Evolutionary conservation across 73 alveolate species (phyloP).

Genomic region (Paramecium primaurelia): DNA sequence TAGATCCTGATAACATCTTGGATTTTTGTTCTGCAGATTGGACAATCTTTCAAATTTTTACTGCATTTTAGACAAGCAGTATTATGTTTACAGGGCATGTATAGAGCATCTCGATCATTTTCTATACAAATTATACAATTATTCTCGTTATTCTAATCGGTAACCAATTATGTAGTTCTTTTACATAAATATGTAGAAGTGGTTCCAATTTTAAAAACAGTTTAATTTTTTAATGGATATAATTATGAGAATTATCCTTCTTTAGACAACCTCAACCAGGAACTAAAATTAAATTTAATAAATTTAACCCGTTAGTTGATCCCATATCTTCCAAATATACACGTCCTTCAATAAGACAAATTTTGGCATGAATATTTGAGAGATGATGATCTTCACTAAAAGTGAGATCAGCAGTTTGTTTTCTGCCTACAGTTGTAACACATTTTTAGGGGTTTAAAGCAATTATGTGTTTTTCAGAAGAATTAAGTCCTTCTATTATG

Average conservation of each 20-base stretch:
- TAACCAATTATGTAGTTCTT: background rate
- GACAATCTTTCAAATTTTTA: constrained; percentile 71
- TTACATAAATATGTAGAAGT: constrained; percentile 54
- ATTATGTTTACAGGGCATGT: constrained; percentile 82
- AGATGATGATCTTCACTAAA: constrained; percentile 57
- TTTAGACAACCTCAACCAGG: constrained; percentile 56
- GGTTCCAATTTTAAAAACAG: constrained; percentile 54
- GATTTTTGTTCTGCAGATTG: constrained; percentile 77
- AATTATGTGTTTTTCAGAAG: constrained; percentile 3
- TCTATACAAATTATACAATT: constrained; percentile 75
- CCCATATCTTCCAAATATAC: constrained; percentile 60
- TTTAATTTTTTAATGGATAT: constrained; percentile 8
- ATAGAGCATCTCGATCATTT: constrained; percentile 74
- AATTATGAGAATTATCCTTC: constrained; percentile 19
- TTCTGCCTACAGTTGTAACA: constrained; percentile 54
- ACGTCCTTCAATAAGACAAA: constrained; percentile 37
- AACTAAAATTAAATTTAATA: background rate
- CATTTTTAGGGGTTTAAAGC: background rate
- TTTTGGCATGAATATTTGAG: constrained; percentile 61
- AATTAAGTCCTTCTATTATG: background rate
- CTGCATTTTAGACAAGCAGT: constrained; percentile 78
- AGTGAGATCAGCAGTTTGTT: constrained; percentile 43
- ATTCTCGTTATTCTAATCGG: background rate
- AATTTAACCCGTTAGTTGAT: constrained; percentile 55
- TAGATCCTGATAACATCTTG: constrained; percentile 75